Conservation (phyloP, 148 eudicot genomes). For the Rhododendron henanense region DNA sequence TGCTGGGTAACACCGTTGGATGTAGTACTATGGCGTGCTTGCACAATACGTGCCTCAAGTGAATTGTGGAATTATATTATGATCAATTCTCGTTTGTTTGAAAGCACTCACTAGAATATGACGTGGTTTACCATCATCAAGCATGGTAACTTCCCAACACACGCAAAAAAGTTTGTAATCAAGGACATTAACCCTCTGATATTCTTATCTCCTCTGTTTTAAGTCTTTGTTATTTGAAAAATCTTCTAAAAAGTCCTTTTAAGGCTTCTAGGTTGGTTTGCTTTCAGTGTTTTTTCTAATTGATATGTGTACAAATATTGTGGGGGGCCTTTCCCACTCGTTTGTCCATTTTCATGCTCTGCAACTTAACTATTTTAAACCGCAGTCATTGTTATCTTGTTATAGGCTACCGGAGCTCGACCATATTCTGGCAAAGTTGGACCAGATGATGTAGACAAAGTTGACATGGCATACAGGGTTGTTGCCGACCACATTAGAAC, state of each 20-base stretch:
- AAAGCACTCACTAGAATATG: not conserved
- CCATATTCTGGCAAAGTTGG: constrained; percentile 90
- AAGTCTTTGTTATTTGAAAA: not conserved
- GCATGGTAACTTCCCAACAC: not conserved
- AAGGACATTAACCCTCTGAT: not conserved
- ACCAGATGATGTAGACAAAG: constrained; percentile 73
- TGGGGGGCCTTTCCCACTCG: not conserved
- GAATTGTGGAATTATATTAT: not conserved
- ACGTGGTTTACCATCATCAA: not conserved
- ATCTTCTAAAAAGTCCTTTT: not conserved
- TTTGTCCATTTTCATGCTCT: not conserved
- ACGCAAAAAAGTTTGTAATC: not conserved
- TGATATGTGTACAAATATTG: not conserved
- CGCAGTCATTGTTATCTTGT: not conserved
- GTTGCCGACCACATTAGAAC: constrained; percentile 98
- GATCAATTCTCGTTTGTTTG: not conserved
- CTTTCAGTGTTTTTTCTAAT: not conserved
- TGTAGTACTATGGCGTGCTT: not conserved
- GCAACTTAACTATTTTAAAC: not conserved
- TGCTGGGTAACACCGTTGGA: not conserved
- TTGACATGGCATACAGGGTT: constrained; percentile 98
- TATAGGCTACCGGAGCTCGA: constrained; percentile 76
- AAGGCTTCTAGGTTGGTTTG: not conserved
- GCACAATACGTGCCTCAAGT: not conserved
- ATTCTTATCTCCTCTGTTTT: not conserved